phyloP scores from a whole-genome alignment of 2,329 filamentous ascomycete genomes.

The Aspergillus tamarii region DNA sequence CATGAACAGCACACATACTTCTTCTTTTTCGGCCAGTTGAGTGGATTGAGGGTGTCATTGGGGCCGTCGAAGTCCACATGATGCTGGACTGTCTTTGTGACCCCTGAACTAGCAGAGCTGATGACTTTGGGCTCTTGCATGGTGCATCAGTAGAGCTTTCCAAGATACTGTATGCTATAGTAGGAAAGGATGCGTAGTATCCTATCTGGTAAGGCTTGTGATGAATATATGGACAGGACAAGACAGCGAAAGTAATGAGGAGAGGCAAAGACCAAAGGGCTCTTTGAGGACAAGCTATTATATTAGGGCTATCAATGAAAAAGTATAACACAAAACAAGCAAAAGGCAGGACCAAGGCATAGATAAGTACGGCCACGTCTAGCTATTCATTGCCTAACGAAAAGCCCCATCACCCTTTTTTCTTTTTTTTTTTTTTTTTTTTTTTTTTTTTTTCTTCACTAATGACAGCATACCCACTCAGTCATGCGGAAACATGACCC shows the following conservation, averaged over 20 bases:
- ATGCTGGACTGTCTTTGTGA: background rate
- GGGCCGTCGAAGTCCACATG: slow-evolving; percentile 17
- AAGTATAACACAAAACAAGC: background rate
- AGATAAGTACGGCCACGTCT: background rate
- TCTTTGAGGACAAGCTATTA: background rate
- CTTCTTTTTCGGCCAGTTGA: slow-evolving; percentile 20
- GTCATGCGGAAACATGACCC: background rate
- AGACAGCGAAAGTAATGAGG: background rate
- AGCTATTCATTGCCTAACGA: background rate
- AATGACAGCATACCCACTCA: background rate
- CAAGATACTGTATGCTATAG: background rate
- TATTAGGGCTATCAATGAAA: background rate
- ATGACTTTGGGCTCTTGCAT: background rate
- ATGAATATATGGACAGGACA: background rate
- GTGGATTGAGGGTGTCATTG: slow-evolving; percentile 14
- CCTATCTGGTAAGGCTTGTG: background rate
- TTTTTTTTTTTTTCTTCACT: background rate
- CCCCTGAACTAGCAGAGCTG: background rate
- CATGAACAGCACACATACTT: slow-evolving; percentile 5
- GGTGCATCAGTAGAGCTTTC: background rate
- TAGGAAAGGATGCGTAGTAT: background rate
- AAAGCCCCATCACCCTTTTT: background rate
- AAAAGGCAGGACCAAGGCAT: background rate
- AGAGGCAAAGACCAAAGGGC: background rate
- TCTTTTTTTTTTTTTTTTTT: background rate